Conservation (phyloP, 257 asterid genomes). For the Striga asiatica region DNA sequence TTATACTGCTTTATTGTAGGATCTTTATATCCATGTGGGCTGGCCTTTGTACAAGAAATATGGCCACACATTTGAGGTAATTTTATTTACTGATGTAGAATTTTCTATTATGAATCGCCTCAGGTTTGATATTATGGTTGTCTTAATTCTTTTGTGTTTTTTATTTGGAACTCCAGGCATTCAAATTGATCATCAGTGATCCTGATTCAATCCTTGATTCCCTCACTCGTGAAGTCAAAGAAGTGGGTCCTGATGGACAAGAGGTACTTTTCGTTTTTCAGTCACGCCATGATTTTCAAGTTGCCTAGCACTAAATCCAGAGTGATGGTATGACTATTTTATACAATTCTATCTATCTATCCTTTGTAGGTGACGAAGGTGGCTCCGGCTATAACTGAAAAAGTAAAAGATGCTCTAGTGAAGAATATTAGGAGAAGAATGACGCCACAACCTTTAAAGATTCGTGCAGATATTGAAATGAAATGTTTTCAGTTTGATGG, state of each 20-base stretch:
- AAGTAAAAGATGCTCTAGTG: conserved; percentile 71
- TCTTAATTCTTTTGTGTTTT: neutral
- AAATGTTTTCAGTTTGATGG: conserved; percentile 95
- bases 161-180: conserved; percentile 44
- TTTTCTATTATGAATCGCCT: neutral
- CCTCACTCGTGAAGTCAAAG: conserved; percentile 90
- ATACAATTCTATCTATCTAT: neutral
- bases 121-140: neutral
- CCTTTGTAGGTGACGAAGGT: conserved; percentile 55
- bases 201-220: conserved; percentile 79
- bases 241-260: conserved; percentile 79
- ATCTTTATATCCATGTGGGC: conserved; percentile 80
- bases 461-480: conserved; percentile 88
- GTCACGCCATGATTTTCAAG: neutral
- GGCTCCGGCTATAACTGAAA: conserved; percentile 72
- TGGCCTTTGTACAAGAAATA: conserved; percentile 91
- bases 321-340: neutral
- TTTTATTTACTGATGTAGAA: neutral
- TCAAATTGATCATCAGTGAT: conserved; percentile 72
- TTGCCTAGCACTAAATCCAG: too few species aligned
- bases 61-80: conserved; percentile 98
- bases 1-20: conserved; percentile 41
- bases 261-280: conserved; percentile 38
- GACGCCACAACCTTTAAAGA: conserved; percentile 90
- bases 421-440: conserved; percentile 90